Evolutionary conservation across 2,329 filamentous ascomycete genomes (phyloP).

Genomic region (Thielaviopsis ethacetica): DNA sequence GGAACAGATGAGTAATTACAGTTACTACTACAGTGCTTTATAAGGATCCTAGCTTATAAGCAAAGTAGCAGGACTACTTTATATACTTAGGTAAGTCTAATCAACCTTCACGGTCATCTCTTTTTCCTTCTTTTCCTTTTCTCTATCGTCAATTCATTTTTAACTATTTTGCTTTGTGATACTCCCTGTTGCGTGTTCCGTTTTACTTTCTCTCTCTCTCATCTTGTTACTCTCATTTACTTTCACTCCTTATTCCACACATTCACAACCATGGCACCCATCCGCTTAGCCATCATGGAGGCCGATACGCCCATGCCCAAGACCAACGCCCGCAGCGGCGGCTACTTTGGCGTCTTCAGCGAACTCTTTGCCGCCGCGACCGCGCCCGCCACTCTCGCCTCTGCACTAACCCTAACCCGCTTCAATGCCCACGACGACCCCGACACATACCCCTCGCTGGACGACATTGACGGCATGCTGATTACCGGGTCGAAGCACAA

Average conservation of each 20-base stretch:
- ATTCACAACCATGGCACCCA: slow-evolving; percentile 21
- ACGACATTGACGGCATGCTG: slow-evolving; percentile 65
- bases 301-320: slow-evolving; percentile 60
- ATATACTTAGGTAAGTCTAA: too few relatives aligned
- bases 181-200: neutral
- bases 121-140: neutral
- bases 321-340: slow-evolving; percentile 47
- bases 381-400: slow-evolving; percentile 24
- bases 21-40: neutral
- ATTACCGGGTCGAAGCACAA: slow-evolving; percentile 63
- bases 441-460: slow-evolving; percentile 53
- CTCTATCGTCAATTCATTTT: neutral
- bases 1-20: neutral
- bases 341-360: slow-evolving; percentile 57
- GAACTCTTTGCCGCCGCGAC: slow-evolving; percentile 39
- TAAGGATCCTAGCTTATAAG: neutral
- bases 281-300: slow-evolving; percentile 77
- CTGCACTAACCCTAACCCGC: slow-evolving; percentile 39
- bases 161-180: neutral
- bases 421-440: slow-evolving; percentile 50
- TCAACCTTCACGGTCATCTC: too few relatives aligned
- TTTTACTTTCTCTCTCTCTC: too few relatives aligned
- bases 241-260: neutral
- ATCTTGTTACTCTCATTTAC: neutral
- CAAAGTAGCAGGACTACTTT: neutral